Base-by-base conservation (phyloP, 2,329 filamentous ascomycete species). In the Clarireedia hainanense region DNA sequence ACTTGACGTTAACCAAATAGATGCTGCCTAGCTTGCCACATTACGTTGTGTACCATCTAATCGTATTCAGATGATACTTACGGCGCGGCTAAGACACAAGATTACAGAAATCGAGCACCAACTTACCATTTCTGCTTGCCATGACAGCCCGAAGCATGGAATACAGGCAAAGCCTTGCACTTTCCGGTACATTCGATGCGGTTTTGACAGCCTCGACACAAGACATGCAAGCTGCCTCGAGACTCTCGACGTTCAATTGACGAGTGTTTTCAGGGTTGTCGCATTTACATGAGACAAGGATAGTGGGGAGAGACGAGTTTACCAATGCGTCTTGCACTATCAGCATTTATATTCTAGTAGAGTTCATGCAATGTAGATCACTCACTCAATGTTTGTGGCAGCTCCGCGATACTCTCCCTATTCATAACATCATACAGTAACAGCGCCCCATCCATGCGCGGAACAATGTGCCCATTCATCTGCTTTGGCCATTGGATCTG, bases 231-330 rank as follows among this genome's bases (percentile, higher is more conserved):
- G 80, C 76, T 49, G 80, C 73, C 65, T 88, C 84, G 56, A 94
- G 78, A 55, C 75, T 79, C 27, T 83, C 77, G 14, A 86, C 80
- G 66, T 92, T 84, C 55, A 95, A 77, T 67, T 89, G 80, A 66
- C 87, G 84, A 57, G 83, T 75, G 57, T 81, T 79, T 60, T 85
- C 81, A 48, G 86, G 84, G 50, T 84, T 81, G 70, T 96, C 92
- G 75, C 89, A 95, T 76, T 96, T 96, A 70, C 86, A 92, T 55
- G 90, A 89, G 51, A 95, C 88, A 43, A 96, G 80, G 60, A 92
- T 79, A 52, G 86, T 87, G 7, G 91, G 90, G 40, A 95, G 73
- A 24, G 80, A 79, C 17, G 86, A 84, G 64, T 85, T 86, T 57
- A 83, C 80, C 51, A 95, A 77, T 43, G 86, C 85, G 73, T 83